Evolutionary conservation across 176 grass and related monocot species (phyloP), one percentile per base, ranked within the genome.

Genomic region (Oryza meridionalis): DNA sequence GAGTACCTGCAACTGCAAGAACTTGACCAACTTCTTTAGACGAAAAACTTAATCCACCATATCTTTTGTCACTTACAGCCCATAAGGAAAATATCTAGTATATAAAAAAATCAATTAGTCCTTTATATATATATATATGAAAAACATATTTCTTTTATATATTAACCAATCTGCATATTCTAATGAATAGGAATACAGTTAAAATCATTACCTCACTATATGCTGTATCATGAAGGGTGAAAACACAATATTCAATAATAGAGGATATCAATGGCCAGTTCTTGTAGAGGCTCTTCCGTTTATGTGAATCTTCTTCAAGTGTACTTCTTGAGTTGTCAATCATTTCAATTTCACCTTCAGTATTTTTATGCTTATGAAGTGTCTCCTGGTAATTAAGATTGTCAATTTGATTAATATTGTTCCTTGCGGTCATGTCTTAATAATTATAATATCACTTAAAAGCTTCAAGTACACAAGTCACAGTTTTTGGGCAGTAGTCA

Each of bases 1-100:
- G 27, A 13, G 65, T 88, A 95, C 96, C 96, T 88, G 93, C 84
- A 3, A 90, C 75, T 49, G 93, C 86, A 66, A 98, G 93, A 70
- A 98, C 89, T 79, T 98, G 86, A 0, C 93, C 96, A 1, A 98
- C 96, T 75, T 93, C 86, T 76, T 87, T 75, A 38, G 91, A 83
- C 35, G 91, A 91, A 88, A 97, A 93, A 51, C 86, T 97, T 26
- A 97, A 84, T 10, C 91, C 94, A 7, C 91, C 94, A 53, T 89
- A 91, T 50, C 81, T 91, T 89, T 67, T 93, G 38, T 71, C 73
- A 78, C 95, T 98, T 71, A 93, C 92, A 15, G 95, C 88, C 95
- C 95, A 98, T 37, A 98, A 67, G 51, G 96, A 95, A 85, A 98
- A 95, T 93, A 98, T 93, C 96, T 98, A 77, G 73, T 22, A 4